Conservation (phyloP, 2,329 filamentous ascomycete genomes). For the Raffaelea deltoideospora region DNA sequence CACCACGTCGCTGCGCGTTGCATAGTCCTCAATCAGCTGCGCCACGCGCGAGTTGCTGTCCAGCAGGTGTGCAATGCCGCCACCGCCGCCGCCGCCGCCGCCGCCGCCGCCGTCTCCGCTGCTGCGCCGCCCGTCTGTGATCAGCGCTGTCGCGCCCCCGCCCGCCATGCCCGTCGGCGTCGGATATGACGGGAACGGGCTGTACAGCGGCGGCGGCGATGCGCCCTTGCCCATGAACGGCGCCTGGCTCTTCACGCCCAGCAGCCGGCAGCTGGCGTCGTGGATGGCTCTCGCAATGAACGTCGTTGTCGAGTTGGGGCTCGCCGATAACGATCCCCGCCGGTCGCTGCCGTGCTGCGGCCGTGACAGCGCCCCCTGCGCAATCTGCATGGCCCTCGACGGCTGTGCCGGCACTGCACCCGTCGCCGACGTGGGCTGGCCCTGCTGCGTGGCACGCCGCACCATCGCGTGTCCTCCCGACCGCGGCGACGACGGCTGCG, state of each 20-base stretch:
- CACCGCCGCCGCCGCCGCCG: slow-evolving; percentile 20
- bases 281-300: slow-evolving; percentile 92
- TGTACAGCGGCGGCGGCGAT: slow-evolving; percentile 63
- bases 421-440: slow-evolving; percentile 49
- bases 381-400: slow-evolving; percentile 61
- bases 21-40: slow-evolving; percentile 77
- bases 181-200: slow-evolving; percentile 74
- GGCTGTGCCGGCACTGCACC: slow-evolving; percentile 52
- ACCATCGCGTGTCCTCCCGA: slow-evolving; percentile 47
- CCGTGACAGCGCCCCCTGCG: slow-evolving; percentile 42
- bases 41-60: slow-evolving; percentile 70
- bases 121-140: slow-evolving; percentile 8
- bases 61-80: slow-evolving; percentile 29
- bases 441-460: slow-evolving; percentile 67
- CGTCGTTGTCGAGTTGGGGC: slow-evolving; percentile 62
- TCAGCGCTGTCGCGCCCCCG: slow-evolving; percentile 4
- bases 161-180: no score
- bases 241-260: slow-evolving; percentile 56
- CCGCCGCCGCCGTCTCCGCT: background rate
- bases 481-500: slow-evolving; percentile 30
- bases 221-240: slow-evolving; percentile 44
- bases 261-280: slow-evolving; percentile 66
- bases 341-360: slow-evolving; percentile 50
- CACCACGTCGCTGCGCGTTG: slow-evolving; percentile 86
- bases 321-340: slow-evolving; percentile 59